A percentile compares a stretch with the other conserved stretches of the same genome.
Conservation (phyloP, 2,329 filamentous ascomycete species). For the Aspergillus cejpii region DNA sequence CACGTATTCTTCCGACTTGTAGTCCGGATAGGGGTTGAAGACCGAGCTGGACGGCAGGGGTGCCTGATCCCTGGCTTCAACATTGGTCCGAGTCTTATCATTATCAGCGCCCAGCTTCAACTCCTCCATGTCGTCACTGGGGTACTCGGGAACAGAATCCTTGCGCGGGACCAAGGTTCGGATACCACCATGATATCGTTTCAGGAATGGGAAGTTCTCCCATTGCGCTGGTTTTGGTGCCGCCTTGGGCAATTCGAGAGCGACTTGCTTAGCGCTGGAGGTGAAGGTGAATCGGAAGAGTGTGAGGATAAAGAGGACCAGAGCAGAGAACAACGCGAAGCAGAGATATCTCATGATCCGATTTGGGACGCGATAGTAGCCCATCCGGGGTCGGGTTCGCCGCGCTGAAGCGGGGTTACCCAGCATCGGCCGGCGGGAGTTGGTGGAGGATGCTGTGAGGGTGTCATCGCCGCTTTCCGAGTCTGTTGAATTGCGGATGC, state of each 20-base stretch:
- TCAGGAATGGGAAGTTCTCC: constrained; percentile 79
- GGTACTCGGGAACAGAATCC: constrained; percentile 75
- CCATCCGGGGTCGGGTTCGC: constrained; percentile 27
- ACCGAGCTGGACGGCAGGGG: constrained; percentile 43
- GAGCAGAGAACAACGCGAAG: constrained; percentile 59
- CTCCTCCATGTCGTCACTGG: constrained; percentile 55
- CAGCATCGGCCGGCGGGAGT: constrained; percentile 48
- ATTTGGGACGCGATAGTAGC: constrained; percentile 60
- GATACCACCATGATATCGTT: constrained; percentile 84
- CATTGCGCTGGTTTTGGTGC: constrained; percentile 62
- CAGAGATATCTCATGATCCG: constrained; percentile 73
- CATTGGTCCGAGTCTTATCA: constrained; percentile 22
- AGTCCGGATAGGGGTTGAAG: constrained; percentile 65
- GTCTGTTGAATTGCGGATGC: constrained; percentile 22
- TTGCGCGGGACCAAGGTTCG: constrained; percentile 59
- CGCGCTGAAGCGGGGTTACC: constrained; percentile 28
- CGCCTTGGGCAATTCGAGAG: constrained; percentile 48
- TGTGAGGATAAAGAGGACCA: constrained; percentile 69
- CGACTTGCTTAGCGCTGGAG: constrained; percentile 24
- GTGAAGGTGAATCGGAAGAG: constrained; percentile 65
- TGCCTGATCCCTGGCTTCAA: constrained; percentile 23
- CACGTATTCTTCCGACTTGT: constrained; percentile 52
- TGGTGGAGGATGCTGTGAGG: constrained; percentile 41
- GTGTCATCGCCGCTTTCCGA: constrained; percentile 28
- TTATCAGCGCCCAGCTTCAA: constrained; percentile 41